These are phyloP conservation scores for Pneumocystis jirovecii DNA, from an alignment of 1,139 yeast species.

Conservation along the genomic window DNA sequence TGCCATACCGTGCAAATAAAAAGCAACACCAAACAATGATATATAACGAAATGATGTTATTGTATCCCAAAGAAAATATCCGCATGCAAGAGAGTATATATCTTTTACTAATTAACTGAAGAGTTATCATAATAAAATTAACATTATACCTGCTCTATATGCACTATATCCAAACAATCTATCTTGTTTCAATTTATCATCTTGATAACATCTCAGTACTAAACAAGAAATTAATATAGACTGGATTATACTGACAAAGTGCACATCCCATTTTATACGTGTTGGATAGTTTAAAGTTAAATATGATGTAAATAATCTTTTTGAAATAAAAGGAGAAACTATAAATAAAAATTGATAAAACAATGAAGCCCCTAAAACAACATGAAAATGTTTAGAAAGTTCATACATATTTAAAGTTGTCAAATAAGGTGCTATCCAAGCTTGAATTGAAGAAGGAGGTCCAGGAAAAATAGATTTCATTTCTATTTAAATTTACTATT, in stretches of 20 bases:
- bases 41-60: constrained; percentile 47
- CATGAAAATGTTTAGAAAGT: constrained; percentile 37
- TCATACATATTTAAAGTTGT: constrained; percentile 14
- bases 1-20: constrained; percentile 70
- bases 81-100: constrained; percentile 55
- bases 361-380: constrained; percentile 32
- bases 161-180: constrained; percentile 52
- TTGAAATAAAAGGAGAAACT: constrained; percentile 34
- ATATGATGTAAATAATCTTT: constrained; percentile 36
- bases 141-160: constrained; percentile 37
- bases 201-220: constrained; percentile 44
- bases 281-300: constrained; percentile 33
- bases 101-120: constrained; percentile 18
- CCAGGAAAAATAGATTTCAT: constrained; percentile 10
- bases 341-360: constrained; percentile 34
- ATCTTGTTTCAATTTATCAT: constrained; percentile 36
- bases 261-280: constrained; percentile 67
- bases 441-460: constrained; percentile 12
- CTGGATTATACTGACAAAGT: constrained; percentile 78
- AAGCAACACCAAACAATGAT: constrained; percentile 62
- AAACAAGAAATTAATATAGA: constrained; percentile 42
- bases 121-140: neutral
- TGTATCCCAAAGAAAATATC: constrained; percentile 89
- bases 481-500: neutral
- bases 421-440: constrained; percentile 6